Conservation (phyloP, 2,329 filamentous ascomycete species). For the Fusarium torulosum region DNA sequence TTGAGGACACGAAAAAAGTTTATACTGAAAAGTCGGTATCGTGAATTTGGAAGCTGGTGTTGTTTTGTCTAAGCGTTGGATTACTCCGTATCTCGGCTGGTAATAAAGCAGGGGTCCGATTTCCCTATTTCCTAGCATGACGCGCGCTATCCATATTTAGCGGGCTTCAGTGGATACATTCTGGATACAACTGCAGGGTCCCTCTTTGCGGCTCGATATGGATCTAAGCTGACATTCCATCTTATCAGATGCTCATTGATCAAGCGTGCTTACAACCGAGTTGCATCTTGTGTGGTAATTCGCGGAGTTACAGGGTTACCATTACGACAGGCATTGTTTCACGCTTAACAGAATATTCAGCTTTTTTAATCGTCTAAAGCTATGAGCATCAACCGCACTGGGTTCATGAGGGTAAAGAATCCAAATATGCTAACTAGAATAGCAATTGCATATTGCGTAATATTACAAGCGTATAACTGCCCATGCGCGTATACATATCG, state of each 20-base stretch:
- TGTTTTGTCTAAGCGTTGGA: conserved; percentile 30
- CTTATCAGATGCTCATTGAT: conserved; percentile 1
- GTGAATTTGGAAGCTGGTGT: conserved; percentile 7
- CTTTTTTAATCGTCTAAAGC: no score
- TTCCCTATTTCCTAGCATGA: conserved; percentile 30
- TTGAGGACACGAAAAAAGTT: not conserved
- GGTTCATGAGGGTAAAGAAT: no score
- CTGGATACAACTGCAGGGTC: conserved; percentile 23
- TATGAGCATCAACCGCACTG: no score
- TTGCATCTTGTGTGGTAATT: no score
- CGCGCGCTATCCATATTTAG: conserved; percentile 21
- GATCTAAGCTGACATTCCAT: not conserved
- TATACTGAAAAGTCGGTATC: conserved; percentile 25
- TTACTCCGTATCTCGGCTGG: conserved; percentile 33
- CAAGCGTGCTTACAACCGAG: not conserved
- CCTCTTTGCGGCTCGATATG: conserved; percentile 2
- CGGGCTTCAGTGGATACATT: conserved; percentile 24
- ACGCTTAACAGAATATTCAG: no score
- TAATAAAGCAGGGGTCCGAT: conserved; percentile 36
- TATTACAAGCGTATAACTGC: conserved; percentile 33
- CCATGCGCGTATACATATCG: not conserved
- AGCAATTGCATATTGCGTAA: not conserved
- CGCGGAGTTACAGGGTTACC: no score
- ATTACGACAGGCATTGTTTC: no score
- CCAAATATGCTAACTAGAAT: not conserved